These are phyloP conservation scores for Lepidium aucheri DNA, from an alignment of 345 rosid genomes.

Conservation along the genomic window DNA sequence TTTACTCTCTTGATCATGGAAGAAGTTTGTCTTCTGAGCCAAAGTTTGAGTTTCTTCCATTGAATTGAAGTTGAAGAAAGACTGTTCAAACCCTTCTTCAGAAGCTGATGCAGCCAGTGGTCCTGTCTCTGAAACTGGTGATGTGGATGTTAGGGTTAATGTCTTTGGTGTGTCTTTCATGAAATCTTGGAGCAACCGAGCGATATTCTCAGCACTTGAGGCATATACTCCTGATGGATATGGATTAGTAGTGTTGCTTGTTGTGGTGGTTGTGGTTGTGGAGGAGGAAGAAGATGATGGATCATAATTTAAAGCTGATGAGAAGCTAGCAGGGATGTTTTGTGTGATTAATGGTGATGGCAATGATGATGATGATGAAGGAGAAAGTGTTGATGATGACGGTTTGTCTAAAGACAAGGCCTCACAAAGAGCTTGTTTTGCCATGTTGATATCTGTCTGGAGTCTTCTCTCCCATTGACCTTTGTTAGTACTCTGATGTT, in stretches of 20 bases:
- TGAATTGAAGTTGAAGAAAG: constrained; percentile 45
- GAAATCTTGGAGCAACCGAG: constrained; percentile 61
- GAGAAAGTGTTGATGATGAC: constrained; percentile 11
- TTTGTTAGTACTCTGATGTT: constrained; percentile 34
- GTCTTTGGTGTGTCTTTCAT: constrained; percentile 39
- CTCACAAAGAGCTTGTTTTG: constrained; percentile 71
- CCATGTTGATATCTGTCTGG: constrained; percentile 83
- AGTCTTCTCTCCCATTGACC: constrained; percentile 96
- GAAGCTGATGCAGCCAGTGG: constrained; percentile 5
- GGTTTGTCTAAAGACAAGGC: constrained; percentile 72
- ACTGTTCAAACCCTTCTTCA: constrained; percentile 22
- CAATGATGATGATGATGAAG: not conserved
- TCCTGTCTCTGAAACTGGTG: constrained; percentile 23
- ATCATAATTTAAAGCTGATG: constrained; percentile 20
- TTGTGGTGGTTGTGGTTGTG: constrained; percentile 19
- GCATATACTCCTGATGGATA: constrained; percentile 39
- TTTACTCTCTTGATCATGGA: constrained; percentile 42
- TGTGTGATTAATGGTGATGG: constrained; percentile 13
- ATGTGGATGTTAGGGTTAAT: constrained; percentile 11
- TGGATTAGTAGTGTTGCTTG: constrained; percentile 17
- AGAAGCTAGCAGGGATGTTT: constrained; percentile 10
- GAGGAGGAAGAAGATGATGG: constrained; percentile 29
- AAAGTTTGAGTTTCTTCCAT: constrained; percentile 23
- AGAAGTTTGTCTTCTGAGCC: constrained; percentile 37
- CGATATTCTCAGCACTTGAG: constrained; percentile 66